Conservation (phyloP, 2,329 filamentous ascomycete species). For the Aspergillus quadrilineatus region DNA sequence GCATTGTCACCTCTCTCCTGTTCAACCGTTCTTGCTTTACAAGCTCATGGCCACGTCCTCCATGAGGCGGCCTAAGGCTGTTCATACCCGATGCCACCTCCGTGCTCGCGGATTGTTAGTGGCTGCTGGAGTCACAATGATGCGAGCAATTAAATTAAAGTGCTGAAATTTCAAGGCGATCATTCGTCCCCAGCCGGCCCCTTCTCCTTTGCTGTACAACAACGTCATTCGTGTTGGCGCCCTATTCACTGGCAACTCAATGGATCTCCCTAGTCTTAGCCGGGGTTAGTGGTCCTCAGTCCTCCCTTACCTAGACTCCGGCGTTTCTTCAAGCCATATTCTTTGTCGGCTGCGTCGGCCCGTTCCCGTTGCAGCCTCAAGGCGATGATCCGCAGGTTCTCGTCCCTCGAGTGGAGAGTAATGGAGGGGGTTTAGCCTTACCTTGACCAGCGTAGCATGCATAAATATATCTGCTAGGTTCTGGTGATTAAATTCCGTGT, state of each 20-base stretch:
- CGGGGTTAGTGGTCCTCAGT: conserved; percentile 23
- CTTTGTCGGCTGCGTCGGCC: conserved; percentile 46
- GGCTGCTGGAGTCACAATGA: conserved; percentile 9
- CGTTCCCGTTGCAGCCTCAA: conserved; percentile 48
- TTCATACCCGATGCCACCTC: conserved; percentile 24
- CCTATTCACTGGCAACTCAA: conserved; percentile 22
- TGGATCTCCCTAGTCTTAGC: conserved; percentile 21
- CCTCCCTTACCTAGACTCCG: conserved; percentile 27
- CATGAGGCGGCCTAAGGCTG: conserved; percentile 20
- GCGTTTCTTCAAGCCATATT: conserved; percentile 39
- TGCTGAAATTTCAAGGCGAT: conserved; percentile 6
- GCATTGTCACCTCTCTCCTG: conserved; percentile 11
- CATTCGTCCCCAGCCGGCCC: conserved; percentile 24
- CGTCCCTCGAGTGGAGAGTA: conserved; percentile 35
- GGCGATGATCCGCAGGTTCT: conserved; percentile 41
- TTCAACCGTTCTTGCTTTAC: conserved; percentile 3
- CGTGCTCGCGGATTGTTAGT: conserved; percentile 11
- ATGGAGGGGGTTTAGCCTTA: conserved; percentile 31
- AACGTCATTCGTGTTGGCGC: conserved; percentile 17
- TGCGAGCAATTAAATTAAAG: conserved; percentile 11
- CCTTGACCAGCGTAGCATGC: conserved; percentile 36
- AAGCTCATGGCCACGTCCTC: conserved; percentile 13
- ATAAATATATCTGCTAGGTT: conserved; percentile 40
- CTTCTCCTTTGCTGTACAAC: conserved; percentile 24
- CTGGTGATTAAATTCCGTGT: conserved; percentile 39